Evolutionary conservation across 805 yeast species (phyloP).

Genomic region (Ogataea pini): DNA sequence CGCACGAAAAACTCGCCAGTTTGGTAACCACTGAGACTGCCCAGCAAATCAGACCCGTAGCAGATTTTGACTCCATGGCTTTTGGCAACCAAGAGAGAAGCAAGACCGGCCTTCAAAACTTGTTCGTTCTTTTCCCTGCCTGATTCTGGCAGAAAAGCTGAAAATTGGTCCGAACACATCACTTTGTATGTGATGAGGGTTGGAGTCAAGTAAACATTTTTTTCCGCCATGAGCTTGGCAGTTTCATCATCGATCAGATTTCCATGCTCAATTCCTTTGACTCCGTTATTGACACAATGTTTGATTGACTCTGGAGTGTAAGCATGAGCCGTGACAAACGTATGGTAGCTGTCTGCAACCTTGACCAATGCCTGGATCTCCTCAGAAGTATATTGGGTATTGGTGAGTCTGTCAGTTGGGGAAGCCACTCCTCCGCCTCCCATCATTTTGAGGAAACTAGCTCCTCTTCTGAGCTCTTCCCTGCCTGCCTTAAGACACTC

Average conservation of each 20-base stretch:
- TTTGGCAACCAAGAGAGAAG: conserved; percentile 24
- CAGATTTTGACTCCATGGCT: conserved; percentile 28
- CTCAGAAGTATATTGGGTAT: conserved; percentile 29
- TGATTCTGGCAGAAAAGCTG: conserved; percentile 22
- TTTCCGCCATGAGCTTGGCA: conserved; percentile 29
- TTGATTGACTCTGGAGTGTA: conserved; percentile 30
- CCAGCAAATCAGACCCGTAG: conserved; percentile 33
- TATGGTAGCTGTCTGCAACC: conserved; percentile 30
- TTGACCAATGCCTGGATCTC: conserved; percentile 31
- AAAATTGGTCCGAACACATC: conserved; percentile 32
- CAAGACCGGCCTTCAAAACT: conserved; percentile 28
- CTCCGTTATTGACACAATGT: conserved; percentile 30
- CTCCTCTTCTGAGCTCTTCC: conserved; percentile 31
- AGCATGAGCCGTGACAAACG: conserved; percentile 34
- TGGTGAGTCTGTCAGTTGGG: conserved; percentile 30
- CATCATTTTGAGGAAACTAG: conserved; percentile 33
- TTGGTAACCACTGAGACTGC: conserved; percentile 30
- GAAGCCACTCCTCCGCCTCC: conserved; percentile 36
- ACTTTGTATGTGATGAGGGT: conserved; percentile 33
- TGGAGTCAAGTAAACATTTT: conserved; percentile 29
- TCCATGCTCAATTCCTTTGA: conserved; percentile 35
- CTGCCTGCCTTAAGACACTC: conserved; percentile 30
- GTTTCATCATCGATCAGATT: conserved; percentile 31
- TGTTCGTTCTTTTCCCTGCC: conserved; percentile 22
- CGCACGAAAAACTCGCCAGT: conserved; percentile 32